Percentiles rank a stretch among this genome's conserved stretches.
Conservation (phyloP, 2,329 filamentous ascomycete genomes). For the Fusarium torulosum region DNA sequence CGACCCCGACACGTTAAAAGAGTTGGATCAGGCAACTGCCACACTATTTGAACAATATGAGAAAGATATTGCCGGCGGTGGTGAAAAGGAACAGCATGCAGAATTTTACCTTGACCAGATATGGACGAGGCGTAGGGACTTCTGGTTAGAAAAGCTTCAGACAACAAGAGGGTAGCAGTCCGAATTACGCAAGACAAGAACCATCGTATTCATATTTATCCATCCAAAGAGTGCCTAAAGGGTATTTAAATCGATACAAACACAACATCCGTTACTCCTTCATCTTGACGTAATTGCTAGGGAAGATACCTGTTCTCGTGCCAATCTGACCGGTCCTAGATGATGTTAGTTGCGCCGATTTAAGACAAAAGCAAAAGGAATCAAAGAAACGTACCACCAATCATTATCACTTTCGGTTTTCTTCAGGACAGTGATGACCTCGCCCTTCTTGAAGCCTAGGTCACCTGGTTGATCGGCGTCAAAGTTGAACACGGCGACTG, state of each 20-base stretch:
- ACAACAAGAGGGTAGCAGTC: background rate
- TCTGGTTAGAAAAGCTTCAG: conserved; percentile 49
- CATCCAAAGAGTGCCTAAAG: conserved; percentile 36
- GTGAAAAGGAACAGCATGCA: conserved; percentile 43
- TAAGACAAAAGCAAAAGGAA: no score
- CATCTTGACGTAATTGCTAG: conserved; percentile 82
- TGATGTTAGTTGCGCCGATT: conserved; percentile 5
- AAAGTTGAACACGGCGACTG: conserved; percentile 91
- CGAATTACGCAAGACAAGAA: conserved; percentile 10
- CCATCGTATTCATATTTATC: conserved; percentile 14
- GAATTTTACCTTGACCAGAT: conserved; percentile 52
- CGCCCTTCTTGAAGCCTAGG: conserved; percentile 95
- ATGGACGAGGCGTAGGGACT: conserved; percentile 43
- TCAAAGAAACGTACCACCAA: conserved; percentile 78
- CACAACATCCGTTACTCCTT: conserved; percentile 57
- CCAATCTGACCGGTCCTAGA: conserved; percentile 88
- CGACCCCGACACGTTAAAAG: conserved; percentile 41
- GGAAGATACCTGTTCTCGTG: conserved; percentile 89
- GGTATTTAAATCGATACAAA: conserved; percentile 42
- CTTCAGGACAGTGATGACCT: conserved; percentile 94
- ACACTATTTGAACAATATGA: conserved; percentile 52
- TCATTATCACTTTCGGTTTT: conserved; percentile 93
- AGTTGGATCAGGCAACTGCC: conserved; percentile 46
- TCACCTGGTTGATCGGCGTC: conserved; percentile 94
- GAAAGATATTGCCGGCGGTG: conserved; percentile 45